Evolutionary conservation across 208 protist genomes (phyloP).

Genomic region (Plasmodiophora brassicae): DNA sequence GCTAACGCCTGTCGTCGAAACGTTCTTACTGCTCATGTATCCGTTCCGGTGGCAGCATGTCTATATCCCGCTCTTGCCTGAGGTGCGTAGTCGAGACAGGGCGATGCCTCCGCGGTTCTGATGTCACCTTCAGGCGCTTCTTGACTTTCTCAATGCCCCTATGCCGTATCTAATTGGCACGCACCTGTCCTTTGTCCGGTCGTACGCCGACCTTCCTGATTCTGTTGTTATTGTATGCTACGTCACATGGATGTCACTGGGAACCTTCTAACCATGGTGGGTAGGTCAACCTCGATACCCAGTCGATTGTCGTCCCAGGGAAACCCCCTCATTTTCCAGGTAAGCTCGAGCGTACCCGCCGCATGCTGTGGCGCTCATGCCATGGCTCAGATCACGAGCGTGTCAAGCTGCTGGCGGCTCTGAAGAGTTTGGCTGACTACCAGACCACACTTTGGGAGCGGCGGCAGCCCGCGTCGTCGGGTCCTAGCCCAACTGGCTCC

Average conservation of each 20-base stretch:
- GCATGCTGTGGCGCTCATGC: neutral
- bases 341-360: neutral
- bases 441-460: neutral
- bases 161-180: conserved; percentile 44
- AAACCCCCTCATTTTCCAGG: neutral
- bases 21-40: conserved; percentile 46
- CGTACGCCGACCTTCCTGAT: neutral
- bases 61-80: conserved; percentile 41
- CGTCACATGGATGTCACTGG: neutral
- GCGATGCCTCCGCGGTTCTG: neutral
- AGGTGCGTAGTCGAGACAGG: neutral
- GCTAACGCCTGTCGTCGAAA: conserved; percentile 39
- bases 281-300: neutral
- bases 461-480: neutral
- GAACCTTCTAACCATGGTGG: neutral
- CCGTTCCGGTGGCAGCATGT: conserved; percentile 40
- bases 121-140: neutral
- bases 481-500: neutral
- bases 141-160: conserved; percentile 35
- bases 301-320: neutral
- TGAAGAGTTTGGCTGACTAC: neutral
- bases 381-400: neutral
- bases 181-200: conserved; percentile 36
- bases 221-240: neutral
- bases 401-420: neutral